Conservation (phyloP, 1,284 basidiomycete genomes). For the Cutaneotrichosporon daszewskae region DNA sequence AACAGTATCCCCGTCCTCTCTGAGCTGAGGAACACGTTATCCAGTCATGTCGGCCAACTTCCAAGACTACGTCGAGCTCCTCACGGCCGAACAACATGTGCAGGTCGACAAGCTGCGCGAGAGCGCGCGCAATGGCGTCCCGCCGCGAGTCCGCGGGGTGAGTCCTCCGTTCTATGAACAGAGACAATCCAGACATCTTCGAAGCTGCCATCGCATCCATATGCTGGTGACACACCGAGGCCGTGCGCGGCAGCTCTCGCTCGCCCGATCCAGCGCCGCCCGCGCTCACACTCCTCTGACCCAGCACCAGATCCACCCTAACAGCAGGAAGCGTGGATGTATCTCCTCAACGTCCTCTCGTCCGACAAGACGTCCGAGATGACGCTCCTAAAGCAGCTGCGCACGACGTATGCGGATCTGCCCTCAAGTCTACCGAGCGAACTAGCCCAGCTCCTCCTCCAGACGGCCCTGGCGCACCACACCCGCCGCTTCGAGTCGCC, state of each 20-base stretch:
- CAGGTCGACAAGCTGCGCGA: conserved; percentile 41
- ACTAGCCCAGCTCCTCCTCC: conserved; percentile 28
- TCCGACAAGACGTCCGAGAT: conserved; percentile 44
- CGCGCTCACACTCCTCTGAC: no score
- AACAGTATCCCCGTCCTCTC: no score
- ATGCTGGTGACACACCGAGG: no score
- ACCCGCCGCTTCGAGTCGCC: conserved; percentile 41
- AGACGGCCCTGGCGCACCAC: conserved; percentile 39
- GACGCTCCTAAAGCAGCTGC: conserved; percentile 32
- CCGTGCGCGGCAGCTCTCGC: no score
- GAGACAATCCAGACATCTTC: no score
- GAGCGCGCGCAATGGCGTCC: conserved; percentile 42
- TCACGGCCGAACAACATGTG: conserved; percentile 45
- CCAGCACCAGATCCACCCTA: no score
- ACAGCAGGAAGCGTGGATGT: conserved; percentile 46
- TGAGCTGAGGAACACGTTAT: no score
- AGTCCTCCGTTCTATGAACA: no score
- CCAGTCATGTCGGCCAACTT: conserved; percentile 38
- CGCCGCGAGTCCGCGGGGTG: conserved; percentile 40
- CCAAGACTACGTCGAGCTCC: conserved; percentile 36
- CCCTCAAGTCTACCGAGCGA: conserved; percentile 28
- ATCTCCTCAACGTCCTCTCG: conserved; percentile 42
- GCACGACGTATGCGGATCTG: conserved; percentile 28
- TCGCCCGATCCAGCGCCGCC: no score
- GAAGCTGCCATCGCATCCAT: no score